Base-by-base conservation (phyloP, 306 rosid species). In the Quercus suber region DNA sequence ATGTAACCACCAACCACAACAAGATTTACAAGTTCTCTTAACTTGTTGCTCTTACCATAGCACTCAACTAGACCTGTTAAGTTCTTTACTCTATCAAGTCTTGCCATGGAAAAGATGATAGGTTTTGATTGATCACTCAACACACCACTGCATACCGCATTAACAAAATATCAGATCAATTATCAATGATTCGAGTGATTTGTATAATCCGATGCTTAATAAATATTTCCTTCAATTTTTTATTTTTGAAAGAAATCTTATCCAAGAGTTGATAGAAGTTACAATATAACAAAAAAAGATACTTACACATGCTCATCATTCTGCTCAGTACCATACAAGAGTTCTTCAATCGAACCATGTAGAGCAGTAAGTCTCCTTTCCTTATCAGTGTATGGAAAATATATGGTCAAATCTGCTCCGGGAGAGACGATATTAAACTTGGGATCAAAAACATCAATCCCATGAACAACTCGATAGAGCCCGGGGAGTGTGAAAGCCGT, bases 391-490 rank as follows among this genome's bases (percentile, higher is more conserved):
- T 86, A 95, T 30, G 99, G 94, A 82, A 92, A 95, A 82, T 92
- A 95, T 37, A 95, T 95, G 76, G 75, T 6, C 95, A 85, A 83
- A 82, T 92, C 99, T 45, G 99, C 97, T 82, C 99, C 99, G 55
- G 99, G 99, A 80, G 99, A 95, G 82, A 95, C 95, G 15, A 91
- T 95, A 78, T 95, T 92, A 89, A 95, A 95, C 97, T 95, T 95
- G 71, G 99, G 97, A 86, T 95, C 99, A 84, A 95, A 92, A 77
- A 93, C 98, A 89, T 95, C 87, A 84, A 95, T 90, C 69, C 99
- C 99, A 53, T 95, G 97, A 76, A 95, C 98, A 74, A 95, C 99
- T 83, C 96, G 89, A 30, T 92, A 95, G 8, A 90, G 90, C 71
- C 95, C 94, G 3, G 98, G 98, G 82, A 95, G 97, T 73, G 98